Conservation (phyloP, 768 basidiomycete genomes). For the Lyophyllum shimeji region DNA sequence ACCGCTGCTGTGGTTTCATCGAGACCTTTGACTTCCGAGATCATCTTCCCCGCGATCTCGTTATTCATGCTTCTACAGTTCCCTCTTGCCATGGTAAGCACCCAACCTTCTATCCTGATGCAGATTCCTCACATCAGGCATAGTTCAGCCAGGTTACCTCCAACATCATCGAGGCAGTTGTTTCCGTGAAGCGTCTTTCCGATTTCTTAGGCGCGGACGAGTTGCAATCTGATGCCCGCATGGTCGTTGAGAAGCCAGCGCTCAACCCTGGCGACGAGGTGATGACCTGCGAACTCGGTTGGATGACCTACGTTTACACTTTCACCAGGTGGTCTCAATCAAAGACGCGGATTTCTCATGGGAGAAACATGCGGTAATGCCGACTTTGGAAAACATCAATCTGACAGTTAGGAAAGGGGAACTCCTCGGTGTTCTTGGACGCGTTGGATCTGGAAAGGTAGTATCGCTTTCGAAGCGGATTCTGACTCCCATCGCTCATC, state of each 20-base stretch:
- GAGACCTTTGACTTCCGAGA: constrained; percentile 78
- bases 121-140: not conserved
- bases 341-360: constrained; percentile 81
- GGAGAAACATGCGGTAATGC: constrained; percentile 52
- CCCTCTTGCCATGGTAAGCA: constrained; percentile 75
- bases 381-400: constrained; percentile 78
- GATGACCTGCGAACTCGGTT: not conserved
- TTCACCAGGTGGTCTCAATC: constrained; percentile 60
- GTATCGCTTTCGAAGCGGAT: not conserved
- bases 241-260: constrained; percentile 40
- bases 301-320: not conserved
- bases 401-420: constrained; percentile 80
- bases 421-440: constrained; percentile 80
- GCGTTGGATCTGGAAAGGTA: constrained; percentile 91
- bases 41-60: constrained; percentile 95
- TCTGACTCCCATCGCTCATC: not conserved
- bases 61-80: constrained; percentile 87
- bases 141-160: constrained; percentile 74
- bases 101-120: not conserved
- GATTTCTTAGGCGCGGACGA: constrained; percentile 78
- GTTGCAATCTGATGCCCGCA: constrained; percentile 77
- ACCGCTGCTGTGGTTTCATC: constrained; percentile 61
- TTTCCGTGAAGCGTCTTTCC: constrained; percentile 78
- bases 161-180: constrained; percentile 82
- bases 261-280: constrained; percentile 64